Conservation (phyloP, 2,329 filamentous ascomycete species). For the Botrytis elliptica region DNA sequence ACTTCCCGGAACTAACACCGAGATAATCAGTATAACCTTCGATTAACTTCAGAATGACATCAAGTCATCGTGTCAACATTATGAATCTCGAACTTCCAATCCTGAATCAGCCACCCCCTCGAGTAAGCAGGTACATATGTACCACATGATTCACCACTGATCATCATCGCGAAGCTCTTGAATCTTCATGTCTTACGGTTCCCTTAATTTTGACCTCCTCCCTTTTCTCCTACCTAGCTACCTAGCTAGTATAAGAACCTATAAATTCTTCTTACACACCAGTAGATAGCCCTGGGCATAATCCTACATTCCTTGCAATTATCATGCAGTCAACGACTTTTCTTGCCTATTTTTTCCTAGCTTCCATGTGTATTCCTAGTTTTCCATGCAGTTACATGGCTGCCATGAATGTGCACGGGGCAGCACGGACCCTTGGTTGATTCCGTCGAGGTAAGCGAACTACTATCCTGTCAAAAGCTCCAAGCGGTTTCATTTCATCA, state of each 20-base stretch:
- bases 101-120: conserved; percentile 3
- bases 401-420: conserved; percentile 25
- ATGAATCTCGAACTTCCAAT: background rate
- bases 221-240: background rate
- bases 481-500: conserved; percentile 32
- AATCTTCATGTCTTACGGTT: background rate
- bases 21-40: background rate
- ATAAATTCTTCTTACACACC: conserved; percentile 6
- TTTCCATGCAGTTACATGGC: conserved; percentile 16
- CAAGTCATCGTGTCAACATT: background rate
- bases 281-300: background rate
- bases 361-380: background rate
- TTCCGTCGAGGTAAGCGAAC: conserved; percentile 12
- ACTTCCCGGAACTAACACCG: background rate
- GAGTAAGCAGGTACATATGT: background rate
- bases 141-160: background rate
- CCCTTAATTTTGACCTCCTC: background rate
- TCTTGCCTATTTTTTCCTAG: background rate
- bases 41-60: background rate
- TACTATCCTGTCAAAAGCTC: conserved; percentile 24
- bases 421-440: conserved; percentile 24
- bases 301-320: conserved; percentile 14
- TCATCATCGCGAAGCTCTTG: background rate
- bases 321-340: conserved; percentile 16
- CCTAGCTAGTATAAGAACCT: background rate